Base-by-base conservation (phyloP, 768 basidiomycete species). In the Serendipita vermifera region DNA sequence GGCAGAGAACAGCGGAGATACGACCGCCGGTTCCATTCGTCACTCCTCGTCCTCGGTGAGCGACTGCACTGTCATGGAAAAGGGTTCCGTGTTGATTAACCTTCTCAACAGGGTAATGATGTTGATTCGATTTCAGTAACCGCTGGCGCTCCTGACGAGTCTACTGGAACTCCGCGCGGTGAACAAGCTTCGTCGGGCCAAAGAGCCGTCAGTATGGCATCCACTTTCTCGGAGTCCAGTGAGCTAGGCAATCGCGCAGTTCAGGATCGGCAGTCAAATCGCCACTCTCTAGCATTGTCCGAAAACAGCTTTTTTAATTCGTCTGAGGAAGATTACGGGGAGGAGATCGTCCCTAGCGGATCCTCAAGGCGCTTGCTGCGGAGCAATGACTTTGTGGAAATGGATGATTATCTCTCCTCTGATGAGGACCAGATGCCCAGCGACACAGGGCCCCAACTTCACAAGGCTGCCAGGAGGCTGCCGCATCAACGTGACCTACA, bases 401-500 rank as follows among this genome's bases (percentile, higher is more conserved):
- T 46, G 38, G 55, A 59, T 20, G 20, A 46, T 6, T 57, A 48
- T 17, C 29, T 78, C 1, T 85, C 83, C 13, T 85, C 84, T 1
- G 75, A 80, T 36, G 66, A 70, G 29, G 71, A 74, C 17, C 32
- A 26, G 68, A 60, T 9, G 71, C 65, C 36, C 72, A 15, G 15
- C 41, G 59, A 54, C 17, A 54, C 51, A 31, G 33, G 29, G 72
- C 3, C 64, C 73, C 31, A 67, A 69, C 1, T 77, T 75, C 0
- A 74, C 77, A 5, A 81, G 80, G n/a, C 66, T 83, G 55, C 73
- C 77, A 46, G 78, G 75, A 59, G 79, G 60, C 70, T 90, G 22
- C 88, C 88, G 0, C 72, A 80, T 40, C 78, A 87, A 3, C 79
- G 84, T 22, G 85, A 89, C 58, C 87, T 90, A 58, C 85, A 88